Evolutionary conservation across 768 basidiomycete genomes (phyloP).

Genomic region (Macrolepiota fuliginosa): DNA sequence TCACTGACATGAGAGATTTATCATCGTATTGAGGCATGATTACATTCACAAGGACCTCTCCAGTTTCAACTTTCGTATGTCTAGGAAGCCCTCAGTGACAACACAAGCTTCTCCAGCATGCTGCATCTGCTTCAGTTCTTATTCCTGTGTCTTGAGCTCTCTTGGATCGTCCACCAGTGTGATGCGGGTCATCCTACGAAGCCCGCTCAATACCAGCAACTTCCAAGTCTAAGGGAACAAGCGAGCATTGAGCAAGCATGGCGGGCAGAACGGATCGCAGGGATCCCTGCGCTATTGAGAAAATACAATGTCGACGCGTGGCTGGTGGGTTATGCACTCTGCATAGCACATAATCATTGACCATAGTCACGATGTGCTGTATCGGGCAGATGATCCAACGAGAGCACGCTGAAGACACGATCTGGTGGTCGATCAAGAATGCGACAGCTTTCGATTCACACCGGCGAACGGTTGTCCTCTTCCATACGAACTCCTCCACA

Average conservation of each 20-base stretch:
- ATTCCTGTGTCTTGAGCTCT: not conserved
- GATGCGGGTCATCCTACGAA: slow-evolving; percentile 19
- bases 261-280: slow-evolving; percentile 37
- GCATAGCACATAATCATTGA: not conserved
- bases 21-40: too few relatives aligned
- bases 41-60: not conserved
- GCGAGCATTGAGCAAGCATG: slow-evolving; percentile 39
- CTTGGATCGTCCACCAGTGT: not conserved
- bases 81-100: not conserved
- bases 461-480: slow-evolving; percentile 46
- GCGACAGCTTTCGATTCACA: slow-evolving; percentile 47
- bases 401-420: slow-evolving; percentile 54
- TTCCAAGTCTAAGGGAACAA: slow-evolving; percentile 39
- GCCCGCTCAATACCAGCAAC: slow-evolving; percentile 31
- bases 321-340: slow-evolving; percentile 29
- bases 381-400: slow-evolving; percentile 39
- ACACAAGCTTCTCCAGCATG: not conserved
- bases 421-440: slow-evolving; percentile 50
- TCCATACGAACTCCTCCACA: slow-evolving; percentile 41
- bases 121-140: not conserved
- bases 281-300: slow-evolving; percentile 38
- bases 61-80: not conserved
- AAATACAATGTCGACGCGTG: slow-evolving; percentile 43
- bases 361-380: not conserved
- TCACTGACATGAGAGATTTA: too few relatives aligned